Base-by-base conservation (phyloP, 805 yeast species). In the Kodamaea leandrae region DNA sequence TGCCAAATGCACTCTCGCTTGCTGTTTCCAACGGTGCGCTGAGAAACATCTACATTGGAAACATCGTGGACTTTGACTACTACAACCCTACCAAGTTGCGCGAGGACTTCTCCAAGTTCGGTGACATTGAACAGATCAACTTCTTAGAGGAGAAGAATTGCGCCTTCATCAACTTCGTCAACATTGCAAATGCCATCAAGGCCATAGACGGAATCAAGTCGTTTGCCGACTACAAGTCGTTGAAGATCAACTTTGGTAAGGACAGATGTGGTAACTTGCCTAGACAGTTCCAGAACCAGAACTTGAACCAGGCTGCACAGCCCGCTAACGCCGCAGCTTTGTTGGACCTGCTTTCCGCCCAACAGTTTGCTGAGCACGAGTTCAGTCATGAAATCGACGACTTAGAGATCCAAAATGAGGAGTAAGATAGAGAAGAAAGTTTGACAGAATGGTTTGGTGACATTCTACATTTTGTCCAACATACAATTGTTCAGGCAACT, bases 21-120 rank as follows among this genome's bases (percentile, higher is more conserved):
- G 97, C 97, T 0, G 96, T 90, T 18, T 82, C 93, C 16, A 84
- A 86, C 48, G 98, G 98, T 29, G 98, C 97, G 0, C 81, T 93
- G 15, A 78, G 99, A 63, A 91, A 93, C 57, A 86, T 91, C 34
- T 91, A 93, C 62, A 76, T 91, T 51, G 98, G 97, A 18, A 56
- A 65, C 53, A 81, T 85, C 43, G 68, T 63, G 37, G 72, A 70
- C 49, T 69, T 69, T 48, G 73, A 75, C 41, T 63, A 66, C 41
- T 80, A 74, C 56, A 71, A 73, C 37, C 80, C 80, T 43, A 65
- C 68, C 12, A 80, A 84, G 51, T 71, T 91, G 51, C 74, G 91
- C 52, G 65, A 63, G 4, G 89, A 84, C 59, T 90, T 91, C 57
- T 69, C 79, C 19, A 83, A 80, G 54, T 90, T 81, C 67, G 99